Percentiles rank a stretch among this genome's conserved stretches.
These are phyloP conservation scores for Colletotrichum theobromicola DNA, from an alignment of 2,329 filamentous ascomycete species.

Conservation along the genomic window DNA sequence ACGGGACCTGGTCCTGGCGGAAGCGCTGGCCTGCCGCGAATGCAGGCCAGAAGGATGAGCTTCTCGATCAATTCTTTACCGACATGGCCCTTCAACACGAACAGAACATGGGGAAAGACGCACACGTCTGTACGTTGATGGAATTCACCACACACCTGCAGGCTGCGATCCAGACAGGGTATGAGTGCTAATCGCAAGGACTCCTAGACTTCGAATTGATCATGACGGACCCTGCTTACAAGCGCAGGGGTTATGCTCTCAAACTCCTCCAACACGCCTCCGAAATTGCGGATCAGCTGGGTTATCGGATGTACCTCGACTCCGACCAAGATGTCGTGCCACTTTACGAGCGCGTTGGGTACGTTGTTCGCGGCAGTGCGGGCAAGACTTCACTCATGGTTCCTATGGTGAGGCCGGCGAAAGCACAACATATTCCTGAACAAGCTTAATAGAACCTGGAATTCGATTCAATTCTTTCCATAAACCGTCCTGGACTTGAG, in stretches of 20 bases:
- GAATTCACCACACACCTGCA: too few species aligned
- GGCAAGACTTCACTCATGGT: constrained; percentile 12
- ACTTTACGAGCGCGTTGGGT: constrained; percentile 20
- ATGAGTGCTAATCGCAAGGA: background rate
- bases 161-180: background rate
- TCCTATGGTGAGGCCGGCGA: constrained; percentile 22
- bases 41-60: constrained; percentile 8
- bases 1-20: constrained; percentile 14
- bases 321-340: constrained; percentile 15
- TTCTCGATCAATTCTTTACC: constrained; percentile 19
- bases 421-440: background rate
- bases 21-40: constrained; percentile 17
- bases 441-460: background rate
- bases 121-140: constrained; percentile 23
- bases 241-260: constrained; percentile 15
- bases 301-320: constrained; percentile 22
- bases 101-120: constrained; percentile 7
- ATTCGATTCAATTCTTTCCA: background rate
- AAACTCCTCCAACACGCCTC: constrained; percentile 11
- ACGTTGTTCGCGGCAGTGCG: background rate
- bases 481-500: background rate
- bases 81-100: constrained; percentile 23
- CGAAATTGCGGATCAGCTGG: constrained; percentile 13
- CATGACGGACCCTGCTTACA: constrained; percentile 21
- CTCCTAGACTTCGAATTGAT: constrained; percentile 21